A percentile compares a stretch with the other conserved stretches of the same genome.
Conservation (phyloP, 345 rosid species). For the Kandelia obovata region DNA sequence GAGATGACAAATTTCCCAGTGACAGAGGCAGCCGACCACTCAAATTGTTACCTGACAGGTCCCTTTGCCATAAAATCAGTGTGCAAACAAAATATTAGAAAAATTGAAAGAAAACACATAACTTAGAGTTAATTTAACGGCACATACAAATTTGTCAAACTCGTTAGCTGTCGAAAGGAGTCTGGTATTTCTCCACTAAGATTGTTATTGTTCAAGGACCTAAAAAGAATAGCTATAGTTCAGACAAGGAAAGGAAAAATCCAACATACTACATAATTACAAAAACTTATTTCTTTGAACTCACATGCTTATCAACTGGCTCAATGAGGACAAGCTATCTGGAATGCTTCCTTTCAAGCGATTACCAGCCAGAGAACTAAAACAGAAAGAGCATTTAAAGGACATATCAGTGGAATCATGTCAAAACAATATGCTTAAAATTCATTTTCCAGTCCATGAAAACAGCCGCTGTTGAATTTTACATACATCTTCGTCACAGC, state of each 20-base stretch:
- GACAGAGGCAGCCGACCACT: conserved; percentile 74
- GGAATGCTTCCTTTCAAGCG: conserved; percentile 65
- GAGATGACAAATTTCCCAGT: conserved; percentile 56
- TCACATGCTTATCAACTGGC: conserved; percentile 53
- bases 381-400: conserved; percentile 13
- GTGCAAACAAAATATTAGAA: conserved; percentile 20
- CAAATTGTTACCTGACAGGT: conserved; percentile 70
- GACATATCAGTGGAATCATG: not conserved
- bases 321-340: conserved; percentile 33
- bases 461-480: not conserved
- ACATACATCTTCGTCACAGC: conserved; percentile 68
- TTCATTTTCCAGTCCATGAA: not conserved
- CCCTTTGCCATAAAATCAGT: conserved; percentile 43
- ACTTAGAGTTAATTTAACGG: conserved; percentile 10
- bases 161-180: conserved; percentile 51
- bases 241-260: conserved; percentile 10
- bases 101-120: conserved; percentile 2
- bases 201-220: conserved; percentile 65
- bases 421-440: not conserved
- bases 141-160: conserved; percentile 55
- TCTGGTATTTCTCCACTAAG: conserved; percentile 73
- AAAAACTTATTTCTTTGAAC: conserved; percentile 22
- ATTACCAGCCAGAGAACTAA: conserved; percentile 59
- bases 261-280: not conserved
- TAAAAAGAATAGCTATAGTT: conserved; percentile 23